These are phyloP conservation scores for Yamadazyma sp. DNA, from an alignment of 1,139 yeast genomes.

Conservation along the genomic window DNA sequence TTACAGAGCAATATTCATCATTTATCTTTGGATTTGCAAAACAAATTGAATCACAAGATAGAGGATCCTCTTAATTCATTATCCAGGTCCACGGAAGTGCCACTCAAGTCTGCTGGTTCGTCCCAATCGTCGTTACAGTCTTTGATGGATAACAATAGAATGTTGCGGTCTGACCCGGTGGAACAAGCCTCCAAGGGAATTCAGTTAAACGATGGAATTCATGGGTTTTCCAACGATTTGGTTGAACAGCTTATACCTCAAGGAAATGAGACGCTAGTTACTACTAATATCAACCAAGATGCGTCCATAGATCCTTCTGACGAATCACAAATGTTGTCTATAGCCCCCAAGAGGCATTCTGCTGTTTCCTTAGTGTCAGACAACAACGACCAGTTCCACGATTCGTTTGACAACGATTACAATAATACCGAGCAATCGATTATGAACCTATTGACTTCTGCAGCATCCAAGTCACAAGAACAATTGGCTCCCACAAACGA, in stretches of 20 bases:
- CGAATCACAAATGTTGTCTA: slow-evolving; percentile 15
- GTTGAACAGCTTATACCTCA: slow-evolving; percentile 37
- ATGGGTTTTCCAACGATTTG: slow-evolving; percentile 42
- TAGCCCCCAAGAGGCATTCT: slow-evolving; percentile 12
- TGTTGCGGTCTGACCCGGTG: slow-evolving; percentile 22
- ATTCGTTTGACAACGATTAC: slow-evolving; percentile 40
- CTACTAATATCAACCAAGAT: background rate
- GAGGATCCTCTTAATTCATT: slow-evolving; percentile 40
- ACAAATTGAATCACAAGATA: slow-evolving; percentile 19
- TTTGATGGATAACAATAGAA: slow-evolving; percentile 36
- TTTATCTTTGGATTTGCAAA: slow-evolving; percentile 34
- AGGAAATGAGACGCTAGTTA: background rate
- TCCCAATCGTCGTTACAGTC: slow-evolving; percentile 49
- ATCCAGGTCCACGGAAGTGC: slow-evolving; percentile 28
- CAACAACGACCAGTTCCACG: slow-evolving; percentile 26
- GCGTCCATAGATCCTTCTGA: slow-evolving; percentile 9
- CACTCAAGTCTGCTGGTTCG: slow-evolving; percentile 38
- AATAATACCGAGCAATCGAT: slow-evolving; percentile 44
- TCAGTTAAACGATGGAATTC: slow-evolving; percentile 44
- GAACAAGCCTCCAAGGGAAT: slow-evolving; percentile 25
- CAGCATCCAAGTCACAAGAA: slow-evolving; percentile 5
- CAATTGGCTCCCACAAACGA: background rate
- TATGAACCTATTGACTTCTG: slow-evolving; percentile 31
- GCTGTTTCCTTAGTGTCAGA: slow-evolving; percentile 15
- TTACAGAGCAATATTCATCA: slow-evolving; percentile 36